Base-by-base conservation (phyloP, 192 early-diverging fungal species). In the Dissophora ornata region DNA sequence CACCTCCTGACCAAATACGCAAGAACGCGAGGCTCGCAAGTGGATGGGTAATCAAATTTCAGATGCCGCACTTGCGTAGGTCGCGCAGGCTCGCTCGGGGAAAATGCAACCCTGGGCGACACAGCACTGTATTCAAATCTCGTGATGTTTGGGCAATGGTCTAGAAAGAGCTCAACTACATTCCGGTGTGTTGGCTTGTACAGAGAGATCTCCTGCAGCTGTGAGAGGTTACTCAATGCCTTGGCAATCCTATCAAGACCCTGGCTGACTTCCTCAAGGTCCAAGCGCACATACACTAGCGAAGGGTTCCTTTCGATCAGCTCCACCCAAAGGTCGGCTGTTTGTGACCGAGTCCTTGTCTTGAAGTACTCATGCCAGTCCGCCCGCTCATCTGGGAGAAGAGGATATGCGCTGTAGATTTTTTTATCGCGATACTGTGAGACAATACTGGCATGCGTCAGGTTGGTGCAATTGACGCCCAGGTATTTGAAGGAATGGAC, bases 401-500 rank as follows among this genome's bases (percentile, higher is more conserved):
- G 18, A 18, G 44, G 44, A n/a, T 4, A n/a, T 45, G 44, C 44
- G 4, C n/a, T 6, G 18, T 16, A n/a, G 9, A 5, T 16, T 4
- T 6, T 45, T n/a, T 4, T 45, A 38, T 9, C 6, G 36, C 13
- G 6, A 6, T 38, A 13, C 15, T 45, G 6, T n/a, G 10, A n/a
- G 44, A 45, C n/a, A 16, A 45, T n/a, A 16, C 12, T 45, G 12
- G 44, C 44, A n/a, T 45, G 44, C 48, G 52, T 34, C 16, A 54
- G 32, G 32, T 34, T 30, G 32, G 52, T 54, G 32, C 30, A 29
- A 18, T 4, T 54, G 18, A 3, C 52, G 32, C 29, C 52, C 52
- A 54, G 32, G n/a, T 19, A 54, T 6, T 33, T 10, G 30, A 54
- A 34, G 16, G 52, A 54, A 19, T 54, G 52, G 29, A 54, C 30